Evolutionary conservation across 805 yeast genomes (phyloP), one percentile per base, ranked within the genome.

Genomic region (Pichia nakasei): DNA sequence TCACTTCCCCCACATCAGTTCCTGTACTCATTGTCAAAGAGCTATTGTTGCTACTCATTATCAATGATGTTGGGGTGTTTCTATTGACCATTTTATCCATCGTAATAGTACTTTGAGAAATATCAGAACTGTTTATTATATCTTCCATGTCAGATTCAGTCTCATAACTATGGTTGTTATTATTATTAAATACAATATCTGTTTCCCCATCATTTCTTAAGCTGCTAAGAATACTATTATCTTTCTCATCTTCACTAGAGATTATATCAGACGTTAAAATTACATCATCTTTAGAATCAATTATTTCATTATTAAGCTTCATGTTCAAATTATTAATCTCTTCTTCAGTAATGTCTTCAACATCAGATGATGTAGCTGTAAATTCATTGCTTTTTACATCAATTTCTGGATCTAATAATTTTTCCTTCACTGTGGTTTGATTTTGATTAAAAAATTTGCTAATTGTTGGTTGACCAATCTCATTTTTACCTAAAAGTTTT

Each of bases 141-240:
- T 58, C 62, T 6, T 60, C 59, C 9, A 54, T 38, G 18, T 52
- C 57, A 34, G 50, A 59, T 43, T 41, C 5, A 17, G 32, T 49
- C 11, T 26, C 21, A 19, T 35, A 12, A 5, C 9, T 35, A 4
- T 24, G 27, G 12, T 24, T 24, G n/a, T n/a, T n/a, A n/a, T n/a
- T n/a, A n/a, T 24, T 24, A 11, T 24, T 11, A 24, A 24, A 24
- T 24, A 24, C 27, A 11, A 5, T n/a, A n/a, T 39, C 43, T 9
- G 35, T 36, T 2, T 32, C 27, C 1, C 42, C 40, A 8, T 41
- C 38, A 24, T 24, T 24, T 8, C 27, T 24, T 24, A 24, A 11
- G 3, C 12, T 24, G 27, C 27, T 24, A 8, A 8, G 27, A 24
- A 13, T 11, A 5, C 12, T 24, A 24, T 24, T 11, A 15, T 41